Base-by-base conservation (phyloP, 164 flowering plant genomes). In the Platanus orientalis region DNA sequence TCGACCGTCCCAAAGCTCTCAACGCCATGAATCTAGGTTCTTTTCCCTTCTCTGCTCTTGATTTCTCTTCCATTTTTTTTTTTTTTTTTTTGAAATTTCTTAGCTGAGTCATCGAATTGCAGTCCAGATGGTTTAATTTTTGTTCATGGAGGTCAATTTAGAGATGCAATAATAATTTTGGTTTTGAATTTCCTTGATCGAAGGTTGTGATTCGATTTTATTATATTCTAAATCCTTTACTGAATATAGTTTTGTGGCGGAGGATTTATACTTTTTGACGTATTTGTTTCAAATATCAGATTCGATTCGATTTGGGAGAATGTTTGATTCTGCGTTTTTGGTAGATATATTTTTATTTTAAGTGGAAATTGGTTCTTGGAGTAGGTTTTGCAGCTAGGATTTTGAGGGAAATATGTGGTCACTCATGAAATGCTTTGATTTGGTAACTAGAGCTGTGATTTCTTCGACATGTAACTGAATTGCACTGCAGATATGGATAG, bases 1-100 rank as follows among this genome's bases (percentile, higher is more conserved):
- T 93, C 73, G 97, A 93, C 75, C 96, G 97, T 42, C 92, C 97
- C 73, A 88, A 81, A 71, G 91, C 98, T 49, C 97, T 93, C 72
- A 90, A 90, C 68, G 96, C 97, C 74, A 93, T 93, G 97, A 85
- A 84, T 61, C 36, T 89, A 79, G 97, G 98, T 91, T 16, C 49
- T 21, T 45, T 34, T 48, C 9, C 0, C 42, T 14, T 36, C 42
- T 1, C 1, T 3, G 10, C 10, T 36, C 42, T 36, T 14, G 4
- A 36, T 29, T 16, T 45, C 4, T 19, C 16, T 16, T 45, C 19
- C 4, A 34, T 34, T 10, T 27, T 20, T 34, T 9, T 6, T n/a
- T 25, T 51, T 40, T 44, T 12, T 34, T 27, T 42, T 27, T 34
- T 14, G 57, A 4, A 21, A 23, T 7, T 2, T 40, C 14, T 34